Conservation (phyloP, 1,284 basidiomycete species). For the Ceratobasidium sp. region DNA sequence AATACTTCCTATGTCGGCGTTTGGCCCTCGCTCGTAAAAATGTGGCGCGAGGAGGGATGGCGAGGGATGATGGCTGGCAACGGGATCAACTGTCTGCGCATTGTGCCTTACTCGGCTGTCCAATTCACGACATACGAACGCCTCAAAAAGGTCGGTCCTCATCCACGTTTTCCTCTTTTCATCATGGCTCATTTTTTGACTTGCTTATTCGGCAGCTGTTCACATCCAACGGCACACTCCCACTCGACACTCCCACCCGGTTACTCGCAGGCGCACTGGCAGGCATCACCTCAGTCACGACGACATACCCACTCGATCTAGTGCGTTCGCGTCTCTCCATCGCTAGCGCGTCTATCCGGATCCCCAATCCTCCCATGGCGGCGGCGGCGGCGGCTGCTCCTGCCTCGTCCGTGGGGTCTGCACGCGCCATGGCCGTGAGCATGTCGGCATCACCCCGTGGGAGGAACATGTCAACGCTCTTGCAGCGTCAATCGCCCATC, state of each 20-base stretch:
- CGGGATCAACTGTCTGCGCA: conserved; percentile 79
- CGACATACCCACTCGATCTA: conserved; percentile 93
- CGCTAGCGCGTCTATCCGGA: conserved; percentile 77
- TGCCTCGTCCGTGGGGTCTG: conserved; percentile 41
- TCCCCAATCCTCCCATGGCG: conserved; percentile 41
- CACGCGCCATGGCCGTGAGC: conserved; percentile 16
- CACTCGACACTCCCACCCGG: conserved; percentile 83
- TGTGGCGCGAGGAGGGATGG: conserved; percentile 94
- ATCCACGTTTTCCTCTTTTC: conserved; percentile 12
- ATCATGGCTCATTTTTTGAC: conserved; percentile 32
- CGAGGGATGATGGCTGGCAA: conserved; percentile 85
- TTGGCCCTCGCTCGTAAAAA: conserved; percentile 79
- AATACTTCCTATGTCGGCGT: conserved; percentile 80
- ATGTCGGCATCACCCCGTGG: conserved; percentile 2
- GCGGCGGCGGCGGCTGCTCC: conserved; percentile 51
- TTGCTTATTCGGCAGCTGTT: conserved; percentile 62
- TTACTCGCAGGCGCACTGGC: conserved; percentile 86
- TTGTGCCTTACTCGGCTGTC: conserved; percentile 82
- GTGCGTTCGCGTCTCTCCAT: conserved; percentile 93
- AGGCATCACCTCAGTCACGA: conserved; percentile 87
- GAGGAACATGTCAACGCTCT: conserved; percentile 26
- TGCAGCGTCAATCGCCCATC: conserved; percentile 39
- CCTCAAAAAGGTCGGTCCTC: conserved; percentile 74
- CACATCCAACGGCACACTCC: conserved; percentile 68
- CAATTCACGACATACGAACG: conserved; percentile 91